phyloP scores from a whole-genome alignment of 495 filamentous ascomycete genomes.

The Amorphotheca resinae region DNA sequence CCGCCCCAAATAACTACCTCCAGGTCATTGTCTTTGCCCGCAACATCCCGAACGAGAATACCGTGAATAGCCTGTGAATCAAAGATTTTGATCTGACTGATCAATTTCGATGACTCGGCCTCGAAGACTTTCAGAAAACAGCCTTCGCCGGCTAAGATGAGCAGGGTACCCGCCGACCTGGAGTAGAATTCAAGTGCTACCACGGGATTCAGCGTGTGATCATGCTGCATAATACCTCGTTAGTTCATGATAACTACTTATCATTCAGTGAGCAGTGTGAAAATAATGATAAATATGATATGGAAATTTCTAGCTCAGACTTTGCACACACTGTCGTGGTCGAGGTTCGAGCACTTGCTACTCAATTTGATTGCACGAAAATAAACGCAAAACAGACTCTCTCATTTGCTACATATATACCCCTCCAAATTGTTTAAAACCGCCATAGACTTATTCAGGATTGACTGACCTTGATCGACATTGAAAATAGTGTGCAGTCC shows the following conservation, averaged over 20 bases:
- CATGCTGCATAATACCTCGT: constrained; percentile 15
- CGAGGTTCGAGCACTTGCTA: too few relatives aligned
- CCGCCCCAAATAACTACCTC: constrained; percentile 47
- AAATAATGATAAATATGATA: too few relatives aligned
- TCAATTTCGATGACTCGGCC: constrained; percentile 22
- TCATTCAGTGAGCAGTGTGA: too few relatives aligned
- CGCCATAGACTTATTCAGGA: not conserved
- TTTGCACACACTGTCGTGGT: too few relatives aligned
- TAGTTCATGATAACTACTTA: not conserved
- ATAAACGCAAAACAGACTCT: too few relatives aligned
- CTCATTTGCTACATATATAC: too few relatives aligned
- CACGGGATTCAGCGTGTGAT: constrained; percentile 36
- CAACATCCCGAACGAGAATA: constrained; percentile 30
- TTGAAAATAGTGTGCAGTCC: not conserved
- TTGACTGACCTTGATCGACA: constrained; percentile 16
- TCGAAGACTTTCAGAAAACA: constrained; percentile 52
- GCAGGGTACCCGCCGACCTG: constrained; percentile 21
- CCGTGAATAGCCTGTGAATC: constrained; percentile 56
- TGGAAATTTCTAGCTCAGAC: too few relatives aligned
- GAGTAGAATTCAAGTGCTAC: constrained; percentile 42
- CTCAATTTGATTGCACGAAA: too few relatives aligned
- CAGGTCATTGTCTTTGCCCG: constrained; percentile 1
- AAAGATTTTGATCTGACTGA: constrained; percentile 40
- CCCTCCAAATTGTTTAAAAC: too few relatives aligned
- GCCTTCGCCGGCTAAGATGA: constrained; percentile 64